Conservation (phyloP, 2,329 filamentous ascomycete genomes). For the Colletotrichum tropicicola region DNA sequence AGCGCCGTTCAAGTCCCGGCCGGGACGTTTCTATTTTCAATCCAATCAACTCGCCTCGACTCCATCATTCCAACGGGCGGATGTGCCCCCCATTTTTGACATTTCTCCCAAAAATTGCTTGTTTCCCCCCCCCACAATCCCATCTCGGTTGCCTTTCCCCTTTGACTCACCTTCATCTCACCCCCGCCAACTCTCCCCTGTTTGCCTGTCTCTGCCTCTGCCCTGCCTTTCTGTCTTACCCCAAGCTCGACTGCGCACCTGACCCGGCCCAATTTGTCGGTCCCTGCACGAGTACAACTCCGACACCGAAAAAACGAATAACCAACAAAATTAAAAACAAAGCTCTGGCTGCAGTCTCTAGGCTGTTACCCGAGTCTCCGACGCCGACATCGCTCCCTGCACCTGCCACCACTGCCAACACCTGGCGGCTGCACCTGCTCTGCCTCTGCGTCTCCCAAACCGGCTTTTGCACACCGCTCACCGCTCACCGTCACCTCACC, state of each 20-base stretch:
- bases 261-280: constrained; percentile 26
- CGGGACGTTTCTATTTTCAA: constrained; percentile 23
- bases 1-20: constrained; percentile 19
- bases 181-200: neutral
- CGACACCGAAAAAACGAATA: constrained; percentile 5
- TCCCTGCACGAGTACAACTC: constrained; percentile 16
- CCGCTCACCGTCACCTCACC: neutral
- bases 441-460: neutral
- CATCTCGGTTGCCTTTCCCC: constrained; percentile 5
- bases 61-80: too few relatives aligned
- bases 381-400: constrained; percentile 24
- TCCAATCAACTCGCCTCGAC: neutral
- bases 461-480: constrained; percentile 21
- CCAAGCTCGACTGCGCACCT: constrained; percentile 16
- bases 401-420: neutral
- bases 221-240: constrained; percentile 19
- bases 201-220: neutral
- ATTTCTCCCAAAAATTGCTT: constrained; percentile 5
- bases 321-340: neutral
- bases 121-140: neutral
- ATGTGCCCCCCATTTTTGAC: neutral
- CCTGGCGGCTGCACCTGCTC: neutral
- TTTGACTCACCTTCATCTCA: constrained; percentile 12
- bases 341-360: neutral
- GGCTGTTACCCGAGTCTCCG: constrained; percentile 16